A percentile compares a stretch with the other conserved stretches of the same genome.
phyloP scores from a whole-genome alignment of 352 stramenopile species.

The Pythium insidiosum region DNA sequence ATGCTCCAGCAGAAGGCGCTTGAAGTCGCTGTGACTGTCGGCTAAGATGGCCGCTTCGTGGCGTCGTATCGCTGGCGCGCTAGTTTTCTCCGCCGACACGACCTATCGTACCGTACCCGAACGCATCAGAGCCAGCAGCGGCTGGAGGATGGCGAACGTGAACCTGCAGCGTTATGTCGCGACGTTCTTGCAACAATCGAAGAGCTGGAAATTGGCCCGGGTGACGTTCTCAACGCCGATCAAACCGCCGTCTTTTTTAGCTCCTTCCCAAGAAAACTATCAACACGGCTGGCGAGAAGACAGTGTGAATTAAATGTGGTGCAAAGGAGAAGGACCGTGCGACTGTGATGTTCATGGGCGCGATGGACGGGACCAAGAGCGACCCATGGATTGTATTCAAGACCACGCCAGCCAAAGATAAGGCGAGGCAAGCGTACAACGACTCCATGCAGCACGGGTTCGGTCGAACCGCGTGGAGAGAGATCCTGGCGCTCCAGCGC shows the following conservation, averaged over 20 bases:
- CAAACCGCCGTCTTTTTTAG: slow-evolving; percentile 22
- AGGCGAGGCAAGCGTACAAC: slow-evolving; percentile 1
- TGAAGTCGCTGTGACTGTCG: background rate
- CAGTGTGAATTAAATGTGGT: slow-evolving; percentile 13
- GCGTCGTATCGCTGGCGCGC: background rate
- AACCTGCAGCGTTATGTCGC: background rate
- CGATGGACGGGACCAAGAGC: slow-evolving; percentile 7
- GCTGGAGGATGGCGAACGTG: background rate
- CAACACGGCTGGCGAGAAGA: slow-evolving; percentile 3
- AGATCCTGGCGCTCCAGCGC: slow-evolving; percentile 9
- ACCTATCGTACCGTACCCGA: background rate
- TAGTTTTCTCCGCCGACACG: background rate
- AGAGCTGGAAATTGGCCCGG: background rate
- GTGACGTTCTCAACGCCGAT: slow-evolving; percentile 7
- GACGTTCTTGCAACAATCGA: background rate
- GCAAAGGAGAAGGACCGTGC: slow-evolving; percentile 12
- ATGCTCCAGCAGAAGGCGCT: background rate
- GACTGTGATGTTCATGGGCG: slow-evolving; percentile 10
- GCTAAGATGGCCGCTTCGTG: background rate
- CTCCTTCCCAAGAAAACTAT: slow-evolving; percentile 16
- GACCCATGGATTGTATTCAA: slow-evolving; percentile 17
- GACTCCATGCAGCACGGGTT: slow-evolving; percentile 12
- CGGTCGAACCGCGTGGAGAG: slow-evolving; percentile 12
- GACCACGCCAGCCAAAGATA: slow-evolving; percentile 2
- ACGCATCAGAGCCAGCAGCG: slow-evolving; percentile 1